Percentiles rank a stretch among this genome's conserved stretches.
Conservation (phyloP, 2,329 filamentous ascomycete species). For the Sclerotinia sclerotiorum region DNA sequence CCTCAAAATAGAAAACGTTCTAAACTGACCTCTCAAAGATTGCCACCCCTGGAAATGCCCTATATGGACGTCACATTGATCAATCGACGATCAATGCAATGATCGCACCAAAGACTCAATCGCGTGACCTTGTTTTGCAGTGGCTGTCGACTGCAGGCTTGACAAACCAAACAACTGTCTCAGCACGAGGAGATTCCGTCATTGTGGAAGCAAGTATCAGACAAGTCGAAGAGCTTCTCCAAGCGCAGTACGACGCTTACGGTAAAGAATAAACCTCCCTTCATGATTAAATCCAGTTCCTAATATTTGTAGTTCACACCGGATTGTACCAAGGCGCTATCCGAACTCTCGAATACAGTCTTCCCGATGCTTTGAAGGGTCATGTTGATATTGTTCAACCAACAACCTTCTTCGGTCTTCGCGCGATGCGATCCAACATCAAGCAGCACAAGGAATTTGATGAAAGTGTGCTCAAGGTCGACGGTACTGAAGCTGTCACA, state of each 20-base stretch:
- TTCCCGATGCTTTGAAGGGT: constrained; percentile 54
- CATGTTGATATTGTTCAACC: constrained; percentile 61
- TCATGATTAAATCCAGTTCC: not conserved
- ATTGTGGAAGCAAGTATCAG: constrained; percentile 50
- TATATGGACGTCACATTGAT: constrained; percentile 56
- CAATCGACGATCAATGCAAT: constrained; percentile 53
- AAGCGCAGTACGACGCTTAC: constrained; percentile 53
- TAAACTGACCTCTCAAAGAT: constrained; percentile 32
- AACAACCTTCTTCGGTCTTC: constrained; percentile 56
- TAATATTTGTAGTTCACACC: constrained; percentile 29
- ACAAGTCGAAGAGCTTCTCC: constrained; percentile 53
- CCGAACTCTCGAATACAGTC: constrained; percentile 38
- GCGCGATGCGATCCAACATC: constrained; percentile 37
- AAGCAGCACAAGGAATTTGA: constrained; percentile 24
- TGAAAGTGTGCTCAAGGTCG: constrained; percentile 19
- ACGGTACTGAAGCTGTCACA: constrained; percentile 31
- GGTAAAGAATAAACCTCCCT: constrained; percentile 41
- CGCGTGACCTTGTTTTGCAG: constrained; percentile 53
- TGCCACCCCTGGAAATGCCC: constrained; percentile 48
- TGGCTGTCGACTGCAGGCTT: constrained; percentile 56
- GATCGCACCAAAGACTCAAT: constrained; percentile 53
- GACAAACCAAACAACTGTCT: constrained; percentile 46
- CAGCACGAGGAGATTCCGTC: constrained; percentile 54
- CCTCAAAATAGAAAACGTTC: not conserved
- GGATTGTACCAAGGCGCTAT: constrained; percentile 28